Percentiles rank a stretch among this genome's conserved stretches.
Evolutionary conservation across 1,284 basidiomycete genomes (phyloP).

Genomic region (Anthracocystis panici-leucophaei): DNA sequence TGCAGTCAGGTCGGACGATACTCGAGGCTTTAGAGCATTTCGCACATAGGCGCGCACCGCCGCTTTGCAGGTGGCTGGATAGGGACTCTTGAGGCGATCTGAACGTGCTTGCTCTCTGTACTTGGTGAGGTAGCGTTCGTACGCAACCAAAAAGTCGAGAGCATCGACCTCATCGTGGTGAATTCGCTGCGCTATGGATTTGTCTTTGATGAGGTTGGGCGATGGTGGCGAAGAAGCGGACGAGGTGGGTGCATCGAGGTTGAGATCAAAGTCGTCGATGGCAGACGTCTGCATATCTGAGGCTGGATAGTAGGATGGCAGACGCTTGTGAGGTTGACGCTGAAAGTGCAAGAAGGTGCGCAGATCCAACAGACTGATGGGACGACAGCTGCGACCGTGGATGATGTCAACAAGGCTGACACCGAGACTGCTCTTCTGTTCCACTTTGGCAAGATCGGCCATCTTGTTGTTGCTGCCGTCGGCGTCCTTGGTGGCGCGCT

Average conservation of each 20-base stretch:
- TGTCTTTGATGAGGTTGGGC: slow-evolving; percentile 11
- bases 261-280: slow-evolving; percentile 34
- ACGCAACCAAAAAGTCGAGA: slow-evolving; percentile 56
- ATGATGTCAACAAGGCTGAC: slow-evolving; percentile 59
- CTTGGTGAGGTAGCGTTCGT: slow-evolving; percentile 50
- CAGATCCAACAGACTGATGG: slow-evolving; percentile 49
- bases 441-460: slow-evolving; percentile 19
- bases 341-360: slow-evolving; percentile 42
- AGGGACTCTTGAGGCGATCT: slow-evolving; percentile 37
- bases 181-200: slow-evolving; percentile 4
- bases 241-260: slow-evolving; percentile 20
- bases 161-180: slow-evolving; percentile 56
- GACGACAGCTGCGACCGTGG: slow-evolving; percentile 55
- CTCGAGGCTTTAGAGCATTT: slow-evolving; percentile 29
- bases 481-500: background rate
- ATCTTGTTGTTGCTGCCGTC: slow-evolving; percentile 15
- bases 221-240: slow-evolving; percentile 11
- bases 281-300: slow-evolving; percentile 40
- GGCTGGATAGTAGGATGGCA: slow-evolving; percentile 35
- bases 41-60: slow-evolving; percentile 41
- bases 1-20: slow-evolving; percentile 31
- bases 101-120: slow-evolving; percentile 41
- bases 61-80: slow-evolving; percentile 40
- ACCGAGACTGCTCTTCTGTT: slow-evolving; percentile 31
- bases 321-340: slow-evolving; percentile 34